These are phyloP conservation scores for Phytophthora kernoviae DNA, from an alignment of 352 stramenopile genomes.

Conservation along the genomic window DNA sequence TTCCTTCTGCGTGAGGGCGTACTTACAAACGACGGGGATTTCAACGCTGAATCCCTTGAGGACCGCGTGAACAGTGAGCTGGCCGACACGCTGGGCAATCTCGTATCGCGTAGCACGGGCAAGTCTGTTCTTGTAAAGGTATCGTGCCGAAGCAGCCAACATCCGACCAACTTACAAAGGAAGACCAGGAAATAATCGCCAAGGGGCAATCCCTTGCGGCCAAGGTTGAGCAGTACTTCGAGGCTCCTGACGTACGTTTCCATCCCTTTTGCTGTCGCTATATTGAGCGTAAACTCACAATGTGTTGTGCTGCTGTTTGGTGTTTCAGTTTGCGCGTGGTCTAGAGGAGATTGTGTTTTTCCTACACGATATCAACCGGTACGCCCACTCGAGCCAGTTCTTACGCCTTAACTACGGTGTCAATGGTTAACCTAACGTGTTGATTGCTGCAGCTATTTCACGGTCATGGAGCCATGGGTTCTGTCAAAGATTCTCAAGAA, in stretches of 20 bases:
- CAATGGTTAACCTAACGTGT: slow-evolving; percentile 2
- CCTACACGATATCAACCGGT: slow-evolving; percentile 83
- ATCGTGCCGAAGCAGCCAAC: slow-evolving; percentile 45
- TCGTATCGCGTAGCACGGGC: slow-evolving; percentile 77
- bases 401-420: no score
- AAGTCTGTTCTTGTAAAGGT: slow-evolving; percentile 64
- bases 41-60: slow-evolving; percentile 85
- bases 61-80: slow-evolving; percentile 97
- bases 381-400: slow-evolving; percentile 1
- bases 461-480: slow-evolving; percentile 78
- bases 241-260: slow-evolving; percentile 67
- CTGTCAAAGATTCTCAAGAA: slow-evolving; percentile 65
- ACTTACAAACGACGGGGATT: slow-evolving; percentile 95
- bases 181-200: slow-evolving; percentile 62
- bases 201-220: slow-evolving; percentile 53
- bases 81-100: slow-evolving; percentile 90
- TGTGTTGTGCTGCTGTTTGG: slow-evolving; percentile 2
- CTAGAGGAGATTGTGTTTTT: slow-evolving; percentile 82
- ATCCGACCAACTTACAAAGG: slow-evolving; percentile 31
- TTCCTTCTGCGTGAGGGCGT: slow-evolving; percentile 91
- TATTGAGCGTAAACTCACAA: background rate
- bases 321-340: slow-evolving; percentile 63
- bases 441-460: slow-evolving; percentile 61
- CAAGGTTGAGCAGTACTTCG: slow-evolving; percentile 60
- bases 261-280: background rate